Evolutionary conservation across 129 eudicot species (phyloP).

Genomic region (Rutidosis leptorrhynchoides): DNA sequence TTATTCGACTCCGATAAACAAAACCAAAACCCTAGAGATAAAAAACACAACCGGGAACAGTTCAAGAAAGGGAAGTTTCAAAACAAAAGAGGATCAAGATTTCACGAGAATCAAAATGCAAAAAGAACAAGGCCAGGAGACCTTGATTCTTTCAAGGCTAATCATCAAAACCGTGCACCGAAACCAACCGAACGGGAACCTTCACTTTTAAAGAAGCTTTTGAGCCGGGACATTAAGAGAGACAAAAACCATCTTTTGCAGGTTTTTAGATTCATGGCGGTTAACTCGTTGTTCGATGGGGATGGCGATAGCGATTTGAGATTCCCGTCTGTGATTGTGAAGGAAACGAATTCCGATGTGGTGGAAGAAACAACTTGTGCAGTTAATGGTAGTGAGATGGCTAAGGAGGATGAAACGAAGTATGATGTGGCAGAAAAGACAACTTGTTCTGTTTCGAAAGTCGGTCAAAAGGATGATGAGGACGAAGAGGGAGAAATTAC

Average conservation of each 20-base stretch:
- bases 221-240: slow-evolving; percentile 58
- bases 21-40: slow-evolving; percentile 26
- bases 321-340: slow-evolving; percentile 55
- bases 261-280: slow-evolving; percentile 76
- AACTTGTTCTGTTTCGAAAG: background rate
- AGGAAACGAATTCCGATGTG: slow-evolving; percentile 32
- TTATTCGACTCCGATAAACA: slow-evolving; percentile 50
- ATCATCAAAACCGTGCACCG: background rate
- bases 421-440: background rate
- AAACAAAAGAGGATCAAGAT: slow-evolving; percentile 48
- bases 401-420: slow-evolving; percentile 28
- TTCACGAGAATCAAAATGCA: slow-evolving; percentile 33
- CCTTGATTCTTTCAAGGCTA: slow-evolving; percentile 23
- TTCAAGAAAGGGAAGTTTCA: slow-evolving; percentile 46
- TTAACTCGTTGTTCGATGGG: slow-evolving; percentile 65
- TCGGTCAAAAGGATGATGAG: background rate
- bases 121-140: slow-evolving; percentile 34
- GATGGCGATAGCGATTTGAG: slow-evolving; percentile 43
- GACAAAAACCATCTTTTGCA: slow-evolving; percentile 70
- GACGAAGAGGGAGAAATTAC: slow-evolving; percentile 55
- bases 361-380: slow-evolving; percentile 15
- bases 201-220: slow-evolving; percentile 74
- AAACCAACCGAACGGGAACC: slow-evolving; percentile 39
- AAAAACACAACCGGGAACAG: slow-evolving; percentile 29
- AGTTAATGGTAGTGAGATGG: background rate